A percentile compares a stretch with the other conserved stretches of the same genome.
These are phyloP conservation scores for Amanita polypyramis DNA, from an alignment of 768 basidiomycete species.

Conservation along the genomic window DNA sequence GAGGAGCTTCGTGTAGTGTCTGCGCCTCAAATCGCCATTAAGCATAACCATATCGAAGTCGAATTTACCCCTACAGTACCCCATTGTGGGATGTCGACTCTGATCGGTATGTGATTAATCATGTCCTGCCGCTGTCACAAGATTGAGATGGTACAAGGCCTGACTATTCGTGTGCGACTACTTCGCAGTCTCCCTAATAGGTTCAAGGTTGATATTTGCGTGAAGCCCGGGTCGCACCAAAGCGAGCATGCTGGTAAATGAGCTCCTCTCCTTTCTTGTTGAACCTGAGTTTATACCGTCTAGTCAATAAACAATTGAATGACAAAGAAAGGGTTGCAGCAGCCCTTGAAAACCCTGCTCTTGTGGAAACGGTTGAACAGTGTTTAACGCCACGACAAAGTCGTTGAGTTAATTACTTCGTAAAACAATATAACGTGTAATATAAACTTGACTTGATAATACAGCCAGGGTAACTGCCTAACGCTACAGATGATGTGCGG, in stretches of 20 bases:
- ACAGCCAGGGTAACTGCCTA: not conserved
- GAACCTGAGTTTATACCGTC: not conserved
- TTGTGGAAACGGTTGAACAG: conserved; percentile 82
- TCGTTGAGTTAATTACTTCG: not conserved
- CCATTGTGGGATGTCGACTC: conserved; percentile 94
- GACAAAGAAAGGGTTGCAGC: conserved; percentile 98
- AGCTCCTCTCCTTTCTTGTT: not conserved
- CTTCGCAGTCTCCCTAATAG: conserved; percentile 83
- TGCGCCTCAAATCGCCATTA: conserved; percentile 62
- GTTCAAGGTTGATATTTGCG: conserved; percentile 89
- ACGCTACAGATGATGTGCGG: not conserved
- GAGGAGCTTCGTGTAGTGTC: conserved; percentile 96
- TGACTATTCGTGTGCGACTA: conserved; percentile 92
- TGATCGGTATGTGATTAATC: conserved; percentile 71
- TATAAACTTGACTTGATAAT: not conserved
- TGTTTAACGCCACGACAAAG: conserved; percentile 5
- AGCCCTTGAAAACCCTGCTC: conserved; percentile 83
- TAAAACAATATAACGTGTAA: not conserved
- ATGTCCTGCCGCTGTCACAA: conserved; percentile 3
- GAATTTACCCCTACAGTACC: conserved; percentile 98
- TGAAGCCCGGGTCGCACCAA: conserved; percentile 94
- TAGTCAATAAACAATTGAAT: conserved; percentile 97
- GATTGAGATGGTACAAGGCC: conserved; percentile 35
- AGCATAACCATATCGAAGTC: conserved; percentile 60
- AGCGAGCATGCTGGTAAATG: conserved; percentile 78